Evolutionary conservation across 495 filamentous ascomycete genomes (phyloP).

Genomic region (Trichocladium uniseriatum): DNA sequence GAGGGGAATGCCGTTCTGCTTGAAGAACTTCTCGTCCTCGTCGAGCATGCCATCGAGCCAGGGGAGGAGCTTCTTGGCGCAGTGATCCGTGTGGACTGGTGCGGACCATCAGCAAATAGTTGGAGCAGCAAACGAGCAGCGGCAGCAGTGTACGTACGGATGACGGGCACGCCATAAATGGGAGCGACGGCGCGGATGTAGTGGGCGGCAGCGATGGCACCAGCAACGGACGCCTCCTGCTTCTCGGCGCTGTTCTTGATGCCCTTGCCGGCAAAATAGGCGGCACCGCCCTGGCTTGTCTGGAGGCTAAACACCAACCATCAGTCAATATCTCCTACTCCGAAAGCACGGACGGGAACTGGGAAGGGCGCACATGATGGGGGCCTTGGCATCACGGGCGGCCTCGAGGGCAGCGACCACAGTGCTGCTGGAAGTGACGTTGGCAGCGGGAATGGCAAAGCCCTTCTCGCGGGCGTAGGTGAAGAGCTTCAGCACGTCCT

Average conservation of each 20-base stretch:
- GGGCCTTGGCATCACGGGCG: slow-evolving; percentile 76
- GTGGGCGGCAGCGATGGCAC: slow-evolving; percentile 80
- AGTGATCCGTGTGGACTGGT: slow-evolving; percentile 53
- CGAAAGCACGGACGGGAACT: neutral
- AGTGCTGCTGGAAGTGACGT: slow-evolving; percentile 88
- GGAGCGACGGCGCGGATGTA: slow-evolving; percentile 88
- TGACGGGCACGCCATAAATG: slow-evolving; percentile 78
- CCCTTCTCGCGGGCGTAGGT: slow-evolving; percentile 73
- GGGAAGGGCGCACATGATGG: slow-evolving; percentile 50
- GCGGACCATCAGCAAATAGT: neutral
- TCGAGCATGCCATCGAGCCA: slow-evolving; percentile 93
- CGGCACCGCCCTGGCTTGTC: slow-evolving; percentile 85
- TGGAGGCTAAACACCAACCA: slow-evolving; percentile 47
- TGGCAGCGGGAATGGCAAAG: slow-evolving; percentile 78
- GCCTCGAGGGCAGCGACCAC: slow-evolving; percentile 86
- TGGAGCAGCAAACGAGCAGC: too few relatives aligned
- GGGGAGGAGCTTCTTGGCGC: slow-evolving; percentile 83
- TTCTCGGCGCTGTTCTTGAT: slow-evolving; percentile 61
- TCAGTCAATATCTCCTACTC: slow-evolving; percentile 1
- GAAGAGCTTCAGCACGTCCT: slow-evolving; percentile 73
- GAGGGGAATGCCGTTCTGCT: slow-evolving; percentile 81
- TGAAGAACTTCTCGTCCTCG: slow-evolving; percentile 86
- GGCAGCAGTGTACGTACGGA: slow-evolving; percentile 58
- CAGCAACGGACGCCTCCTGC: slow-evolving; percentile 81
- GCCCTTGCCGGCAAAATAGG: slow-evolving; percentile 92